Conservation (phyloP, 371 early-diverging fungal genomes). For the Mortierella sp. region DNA sequence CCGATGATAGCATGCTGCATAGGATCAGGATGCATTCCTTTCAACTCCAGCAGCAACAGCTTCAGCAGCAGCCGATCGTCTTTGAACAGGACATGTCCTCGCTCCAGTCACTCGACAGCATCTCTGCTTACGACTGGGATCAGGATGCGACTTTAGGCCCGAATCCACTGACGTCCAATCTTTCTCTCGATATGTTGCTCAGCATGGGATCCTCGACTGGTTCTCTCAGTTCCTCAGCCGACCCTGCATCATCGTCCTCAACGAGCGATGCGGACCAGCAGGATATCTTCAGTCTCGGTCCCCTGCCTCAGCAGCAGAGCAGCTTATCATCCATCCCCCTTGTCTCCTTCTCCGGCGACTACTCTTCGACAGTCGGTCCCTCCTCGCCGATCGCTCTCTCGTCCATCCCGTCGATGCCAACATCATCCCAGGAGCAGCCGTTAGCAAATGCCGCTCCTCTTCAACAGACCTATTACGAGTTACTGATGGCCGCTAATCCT, state of each 20-base stretch:
- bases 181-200: constrained; percentile 40
- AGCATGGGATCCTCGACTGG: constrained; percentile 23
- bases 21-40: constrained; percentile 32
- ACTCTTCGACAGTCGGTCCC: constrained; percentile 1
- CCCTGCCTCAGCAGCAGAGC: constrained; percentile 16
- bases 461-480: constrained; percentile 38
- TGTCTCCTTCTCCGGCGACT: constrained; percentile 14
- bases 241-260: neutral
- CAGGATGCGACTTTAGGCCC: constrained; percentile 16
- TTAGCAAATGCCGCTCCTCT: constrained; percentile 4
- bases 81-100: constrained; percentile 23
- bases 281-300: constrained; percentile 13
- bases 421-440: constrained; percentile 14
- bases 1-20: constrained; percentile 37
- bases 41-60: constrained; percentile 18
- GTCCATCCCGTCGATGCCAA: constrained; percentile 16
- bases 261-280: constrained; percentile 8
- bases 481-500: constrained; percentile 39
- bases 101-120: constrained; percentile 4
- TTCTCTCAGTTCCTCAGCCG: neutral
- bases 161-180: constrained; percentile 17
- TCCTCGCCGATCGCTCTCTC: constrained; percentile 15
- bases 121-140: constrained; percentile 29
- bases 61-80: constrained; percentile 16
- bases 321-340: constrained; percentile 34